Evolutionary conservation across 305 asterid species (phyloP), one percentile per base, ranked within the genome.

Genomic region (Ajuga reptans): DNA sequence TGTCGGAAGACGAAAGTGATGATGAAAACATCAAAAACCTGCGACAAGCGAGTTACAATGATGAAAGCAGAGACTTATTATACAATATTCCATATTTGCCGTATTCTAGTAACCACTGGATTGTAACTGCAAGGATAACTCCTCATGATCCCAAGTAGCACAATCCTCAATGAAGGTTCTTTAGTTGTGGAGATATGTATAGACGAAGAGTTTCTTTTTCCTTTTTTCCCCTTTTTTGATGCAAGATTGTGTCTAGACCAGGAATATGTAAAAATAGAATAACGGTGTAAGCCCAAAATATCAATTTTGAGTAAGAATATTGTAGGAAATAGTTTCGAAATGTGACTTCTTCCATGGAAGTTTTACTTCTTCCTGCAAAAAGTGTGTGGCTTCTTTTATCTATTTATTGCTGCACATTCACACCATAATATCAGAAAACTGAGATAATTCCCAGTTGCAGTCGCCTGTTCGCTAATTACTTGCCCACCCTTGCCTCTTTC

Each of bases 41-140:
- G 70, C 71, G 68, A 66, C 64, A 66, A 17, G 45, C 45, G 10
- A 16, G 47, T 2, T 15, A n/a, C n/a, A 60, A 4, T 4, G 52
- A 72, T 41, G 78, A 42, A 60, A 36, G 36, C 5, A 56, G 58
- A 21, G 54, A 60, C 46, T 8, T 55, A 14, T 67, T 67, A 50
- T 75, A 75, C 36, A 55, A 34, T 27, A 50, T 42, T 10, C 66
- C 70, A 29, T 60, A 58, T 60, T 31, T 55, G 11, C 29, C 41
- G 6, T 17, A 72, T 50, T 51, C 69, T 14, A 59, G 39, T 52
- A 47, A 62, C 24, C 69, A 68, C 62, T 81, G 79, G 65, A 64
- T 77, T 42, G 84, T n/a, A 75, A 71, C 64, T 79, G 74, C 77
- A 73, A 64, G 81, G 77, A 53, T 78, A 71, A 21, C 74, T 69